Evolutionary conservation across 1,139 yeast species (phyloP).

Genomic region (Suhomyces wounanorum): DNA sequence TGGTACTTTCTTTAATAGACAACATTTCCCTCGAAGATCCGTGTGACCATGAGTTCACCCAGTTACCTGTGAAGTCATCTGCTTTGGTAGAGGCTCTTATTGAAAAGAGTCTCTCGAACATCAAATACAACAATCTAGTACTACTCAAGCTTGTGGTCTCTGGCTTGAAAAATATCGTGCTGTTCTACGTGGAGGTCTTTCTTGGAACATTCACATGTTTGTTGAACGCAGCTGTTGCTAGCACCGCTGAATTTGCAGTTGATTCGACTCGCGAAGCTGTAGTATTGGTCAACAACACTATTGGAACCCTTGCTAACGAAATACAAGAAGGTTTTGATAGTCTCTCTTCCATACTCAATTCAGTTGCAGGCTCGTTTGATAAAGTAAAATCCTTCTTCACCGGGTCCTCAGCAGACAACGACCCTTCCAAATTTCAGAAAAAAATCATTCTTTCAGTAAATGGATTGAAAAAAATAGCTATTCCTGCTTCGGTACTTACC

Average conservation of each 20-base stretch:
- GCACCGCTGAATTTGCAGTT: conserved; percentile 70
- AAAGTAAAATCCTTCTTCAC: conserved; percentile 58
- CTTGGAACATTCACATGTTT: conserved; percentile 88
- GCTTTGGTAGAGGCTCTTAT: conserved; percentile 47
- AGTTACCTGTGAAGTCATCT: conserved; percentile 61
- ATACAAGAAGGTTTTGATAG: conserved; percentile 64
- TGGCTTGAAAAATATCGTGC: conserved; percentile 58
- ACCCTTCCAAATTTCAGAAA: conserved; percentile 21
- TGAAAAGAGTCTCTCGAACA: conserved; percentile 16
- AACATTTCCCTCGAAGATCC: conserved; percentile 35
- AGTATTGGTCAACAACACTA: conserved; percentile 58
- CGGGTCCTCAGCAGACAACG: conserved; percentile 6
- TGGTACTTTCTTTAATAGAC: conserved; percentile 42
- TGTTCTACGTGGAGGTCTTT: conserved; percentile 69
- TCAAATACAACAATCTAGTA: conserved; percentile 16
- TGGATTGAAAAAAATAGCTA: conserved; percentile 55
- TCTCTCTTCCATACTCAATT: conserved; percentile 54
- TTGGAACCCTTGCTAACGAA: conserved; percentile 55
- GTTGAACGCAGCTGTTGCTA: conserved; percentile 69
- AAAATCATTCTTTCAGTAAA: conserved; percentile 62
- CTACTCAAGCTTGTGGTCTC: conserved; percentile 40
- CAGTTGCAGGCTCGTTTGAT: conserved; percentile 41
- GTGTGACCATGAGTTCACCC: conserved; percentile 42
- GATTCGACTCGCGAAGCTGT: conserved; percentile 70
- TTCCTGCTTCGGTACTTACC: conserved; percentile 44